Base-by-base conservation (phyloP, 148 eudicot species). In the Vaccinium macrocarpon region DNA sequence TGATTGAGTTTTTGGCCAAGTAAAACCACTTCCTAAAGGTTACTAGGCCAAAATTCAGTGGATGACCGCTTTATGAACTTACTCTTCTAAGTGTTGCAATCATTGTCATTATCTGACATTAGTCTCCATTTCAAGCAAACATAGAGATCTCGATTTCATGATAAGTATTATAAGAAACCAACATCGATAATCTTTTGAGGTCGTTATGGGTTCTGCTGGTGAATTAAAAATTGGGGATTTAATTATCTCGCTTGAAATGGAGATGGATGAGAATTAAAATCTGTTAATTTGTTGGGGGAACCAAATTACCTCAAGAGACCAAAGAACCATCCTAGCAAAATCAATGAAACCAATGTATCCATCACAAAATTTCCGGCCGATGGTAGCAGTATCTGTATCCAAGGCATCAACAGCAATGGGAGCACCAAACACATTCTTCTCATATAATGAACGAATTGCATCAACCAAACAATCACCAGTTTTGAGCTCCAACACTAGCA, bases 301-400 rank as follows among this genome's bases (percentile, higher is more conserved):
- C 10, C 15, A n/a, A 68, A 38, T 78, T 87, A 91, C 93, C 91
- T 88, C 78, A 32, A 91, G 83, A 76, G 88, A 89, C 93, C 93
- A 91, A 13, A 91, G 90, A 62, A 86, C 59, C 90, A 88, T 87
- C 46, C 84, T 88, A 56, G 86, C 66, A 76, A 90, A 83, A 81
- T 82, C 83, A 50, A 90, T 84, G 82, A 88, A 81, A 21, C 90
- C 91, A 5, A 90, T 85, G 59, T 87, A 85, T 25, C 61, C 84
- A 23, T 88, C 89, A 4, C 76, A 51, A 76, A 80, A 59, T 73
- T 81, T 85, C 49, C 56, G 55, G 75, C 56, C 1, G 18, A 19
- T 14, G 21, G 72, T 50, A 76, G 85, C 52, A 16, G 42, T 70
- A 16, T 46, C 78, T 74, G 64, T 57, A 21, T 82, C 84, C 21